Conservation (phyloP, 2,329 filamentous ascomycete genomes). For the Periconia sp. region DNA sequence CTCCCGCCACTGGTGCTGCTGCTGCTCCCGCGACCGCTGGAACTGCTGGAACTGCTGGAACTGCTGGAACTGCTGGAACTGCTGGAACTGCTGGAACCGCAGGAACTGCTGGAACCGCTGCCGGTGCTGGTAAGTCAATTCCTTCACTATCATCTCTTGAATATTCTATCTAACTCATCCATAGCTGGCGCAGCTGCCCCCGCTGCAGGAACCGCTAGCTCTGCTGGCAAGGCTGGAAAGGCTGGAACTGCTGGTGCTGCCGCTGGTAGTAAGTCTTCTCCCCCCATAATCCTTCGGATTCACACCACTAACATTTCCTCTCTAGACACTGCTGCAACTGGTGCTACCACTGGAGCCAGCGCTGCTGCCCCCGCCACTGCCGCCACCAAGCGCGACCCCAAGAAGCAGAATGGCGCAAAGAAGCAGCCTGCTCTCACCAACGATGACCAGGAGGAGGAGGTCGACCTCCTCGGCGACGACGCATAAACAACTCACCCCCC, state of each 20-base stretch:
- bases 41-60: not conserved
- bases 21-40: not conserved
- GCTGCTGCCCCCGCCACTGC: not conserved
- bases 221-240: not conserved
- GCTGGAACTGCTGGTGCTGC: not conserved
- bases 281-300: not conserved
- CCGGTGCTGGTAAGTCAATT: not conserved
- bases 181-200: slow-evolving; percentile 5
- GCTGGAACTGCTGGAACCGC: slow-evolving; percentile 6
- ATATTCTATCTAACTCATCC: not conserved
- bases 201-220: slow-evolving; percentile 2
- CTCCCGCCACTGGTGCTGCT: slow-evolving; percentile 4
- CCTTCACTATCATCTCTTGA: not conserved
- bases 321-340: slow-evolving; percentile 2
- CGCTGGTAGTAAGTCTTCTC: not conserved
- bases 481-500: slow-evolving; percentile 4
- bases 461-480: slow-evolving; percentile 24
- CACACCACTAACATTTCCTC: not conserved
- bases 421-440: slow-evolving; percentile 24
- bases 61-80: slow-evolving; percentile 5
- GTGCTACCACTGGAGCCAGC: slow-evolving; percentile 3
- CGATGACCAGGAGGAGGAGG: slow-evolving; percentile 41
- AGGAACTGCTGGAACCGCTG: slow-evolving; percentile 1
- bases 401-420: slow-evolving; percentile 12
- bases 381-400: slow-evolving; percentile 19